phyloP scores from a whole-genome alignment of 352 stramenopile species.

The Pelagophyceae sp. region DNA sequence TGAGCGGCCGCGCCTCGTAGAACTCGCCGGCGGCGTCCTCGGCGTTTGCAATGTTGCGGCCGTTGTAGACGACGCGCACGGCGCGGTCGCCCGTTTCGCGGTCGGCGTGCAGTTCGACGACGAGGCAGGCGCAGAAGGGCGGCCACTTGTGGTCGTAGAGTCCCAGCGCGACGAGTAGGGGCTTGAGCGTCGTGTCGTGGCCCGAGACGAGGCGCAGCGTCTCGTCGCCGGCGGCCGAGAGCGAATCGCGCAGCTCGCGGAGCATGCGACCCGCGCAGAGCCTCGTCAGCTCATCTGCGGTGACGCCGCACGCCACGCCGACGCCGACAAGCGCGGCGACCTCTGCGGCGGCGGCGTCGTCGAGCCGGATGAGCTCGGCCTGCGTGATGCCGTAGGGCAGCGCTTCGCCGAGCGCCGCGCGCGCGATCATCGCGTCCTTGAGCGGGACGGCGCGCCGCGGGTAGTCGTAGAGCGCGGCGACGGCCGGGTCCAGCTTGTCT shows the following conservation, averaged over 20 bases:
- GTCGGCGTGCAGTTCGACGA: not conserved
- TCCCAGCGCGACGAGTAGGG: slow-evolving; percentile 14
- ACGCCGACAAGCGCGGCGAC: slow-evolving; percentile 7
- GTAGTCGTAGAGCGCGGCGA: not conserved
- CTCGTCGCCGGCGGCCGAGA: not conserved
- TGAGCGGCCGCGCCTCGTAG: not conserved
- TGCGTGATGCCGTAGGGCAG: not conserved
- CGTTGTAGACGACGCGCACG: slow-evolving; percentile 16
- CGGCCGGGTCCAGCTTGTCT: not conserved
- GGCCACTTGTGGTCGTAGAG: slow-evolving; percentile 16
- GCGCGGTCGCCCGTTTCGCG: not conserved
- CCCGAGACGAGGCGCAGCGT: slow-evolving; percentile 11
- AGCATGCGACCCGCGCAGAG: not conserved
- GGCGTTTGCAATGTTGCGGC: not conserved
- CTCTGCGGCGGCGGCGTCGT: slow-evolving; percentile 13
- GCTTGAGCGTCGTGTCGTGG: slow-evolving; percentile 21
- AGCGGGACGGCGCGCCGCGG: not conserved
- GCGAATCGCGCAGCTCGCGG: not conserved
- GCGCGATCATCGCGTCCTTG: slow-evolving; percentile 20
- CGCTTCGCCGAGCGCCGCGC: not conserved
- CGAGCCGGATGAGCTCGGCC: not conserved
- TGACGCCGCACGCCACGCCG: not conserved
- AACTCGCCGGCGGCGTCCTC: not conserved
- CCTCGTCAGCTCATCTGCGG: not conserved
- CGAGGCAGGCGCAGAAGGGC: slow-evolving; percentile 20